These are phyloP conservation scores for Plantago elongata DNA, from an alignment of 257 asterid species.

Conservation along the genomic window DNA sequence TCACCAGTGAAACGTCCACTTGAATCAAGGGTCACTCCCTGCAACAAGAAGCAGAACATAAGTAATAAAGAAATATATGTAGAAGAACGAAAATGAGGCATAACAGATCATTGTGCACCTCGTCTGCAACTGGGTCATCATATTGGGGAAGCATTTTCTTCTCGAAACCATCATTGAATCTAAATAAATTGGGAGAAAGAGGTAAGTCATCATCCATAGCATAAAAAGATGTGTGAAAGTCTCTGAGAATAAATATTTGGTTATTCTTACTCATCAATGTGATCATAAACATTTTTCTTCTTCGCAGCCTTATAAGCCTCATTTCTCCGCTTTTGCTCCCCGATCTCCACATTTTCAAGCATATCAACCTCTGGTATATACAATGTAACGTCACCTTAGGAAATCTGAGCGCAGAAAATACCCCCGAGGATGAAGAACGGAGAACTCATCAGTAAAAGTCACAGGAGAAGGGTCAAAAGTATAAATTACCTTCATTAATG, in stretches of 20 bases:
- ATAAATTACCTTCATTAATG: constrained; percentile 66
- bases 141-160: constrained; percentile 88
- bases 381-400: constrained; percentile 81
- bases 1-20: constrained; percentile 82
- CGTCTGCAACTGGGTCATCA: constrained; percentile 83
- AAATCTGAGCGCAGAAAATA: constrained; percentile 86
- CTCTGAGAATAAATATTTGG: constrained; percentile 10
- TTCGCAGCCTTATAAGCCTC: constrained; percentile 88
- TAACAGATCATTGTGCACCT: constrained; percentile 43
- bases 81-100: neutral
- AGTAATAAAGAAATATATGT: constrained; percentile 11
- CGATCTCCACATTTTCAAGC: constrained; percentile 98
- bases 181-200: constrained; percentile 18
- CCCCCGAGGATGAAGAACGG: constrained; percentile 36
- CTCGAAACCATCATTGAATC: constrained; percentile 62
- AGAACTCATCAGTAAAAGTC: constrained; percentile 15
- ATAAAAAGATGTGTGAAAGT: neutral
- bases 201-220: constrained; percentile 7
- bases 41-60: constrained; percentile 19
- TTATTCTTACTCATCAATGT: constrained; percentile 51
- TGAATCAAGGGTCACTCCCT: constrained; percentile 90
- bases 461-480: constrained; percentile 9
- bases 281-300: constrained; percentile 76
- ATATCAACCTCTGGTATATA: constrained; percentile 93
- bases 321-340: constrained; percentile 87